Evolutionary conservation across 2,329 filamentous ascomycete genomes (phyloP).

Genomic region (Sarocladium kiliense): DNA sequence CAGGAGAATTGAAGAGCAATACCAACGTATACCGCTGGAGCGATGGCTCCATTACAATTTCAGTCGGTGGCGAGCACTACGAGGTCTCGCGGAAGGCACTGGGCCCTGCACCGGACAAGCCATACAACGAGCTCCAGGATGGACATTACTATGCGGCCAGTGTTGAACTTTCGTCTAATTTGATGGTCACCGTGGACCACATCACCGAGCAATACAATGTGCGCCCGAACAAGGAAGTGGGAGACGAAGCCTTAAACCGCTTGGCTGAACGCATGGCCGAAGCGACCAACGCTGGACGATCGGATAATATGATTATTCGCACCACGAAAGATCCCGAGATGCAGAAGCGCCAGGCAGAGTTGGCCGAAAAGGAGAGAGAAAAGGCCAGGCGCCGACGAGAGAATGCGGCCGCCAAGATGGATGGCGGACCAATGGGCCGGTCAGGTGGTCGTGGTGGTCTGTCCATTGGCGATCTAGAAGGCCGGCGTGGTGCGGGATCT

Average conservation of each 20-base stretch:
- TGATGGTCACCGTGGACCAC: constrained; percentile 70
- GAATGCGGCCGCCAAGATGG: constrained; percentile 60
- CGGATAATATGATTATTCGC: constrained; percentile 53
- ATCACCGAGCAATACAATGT: constrained; percentile 69
- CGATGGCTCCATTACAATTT: constrained; percentile 70
- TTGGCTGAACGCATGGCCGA: constrained; percentile 63
- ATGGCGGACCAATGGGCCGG: constrained; percentile 45
- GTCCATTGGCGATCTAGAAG: constrained; percentile 66
- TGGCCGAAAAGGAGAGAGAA: constrained; percentile 68
- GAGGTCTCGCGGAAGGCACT: constrained; percentile 67
- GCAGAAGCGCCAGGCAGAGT: constrained; percentile 67
- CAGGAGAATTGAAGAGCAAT: constrained; percentile 66
- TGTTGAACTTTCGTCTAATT: constrained; percentile 61
- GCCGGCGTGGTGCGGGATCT: constrained; percentile 39
- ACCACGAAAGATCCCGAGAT: constrained; percentile 71
- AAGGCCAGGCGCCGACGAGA: constrained; percentile 62
- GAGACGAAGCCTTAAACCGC: constrained; percentile 66
- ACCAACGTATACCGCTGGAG: constrained; percentile 72
- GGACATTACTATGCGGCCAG: constrained; percentile 72
- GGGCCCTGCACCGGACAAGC: constrained; percentile 54
- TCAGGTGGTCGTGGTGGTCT: constrained; percentile 49
- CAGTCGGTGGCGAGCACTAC: constrained; percentile 72
- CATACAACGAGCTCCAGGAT: constrained; percentile 63
- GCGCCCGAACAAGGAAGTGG: constrained; percentile 59
- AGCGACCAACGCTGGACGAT: constrained; percentile 43